Conservation (phyloP, 2,329 filamentous ascomycete genomes). For the Exutisphaerella laricina region DNA sequence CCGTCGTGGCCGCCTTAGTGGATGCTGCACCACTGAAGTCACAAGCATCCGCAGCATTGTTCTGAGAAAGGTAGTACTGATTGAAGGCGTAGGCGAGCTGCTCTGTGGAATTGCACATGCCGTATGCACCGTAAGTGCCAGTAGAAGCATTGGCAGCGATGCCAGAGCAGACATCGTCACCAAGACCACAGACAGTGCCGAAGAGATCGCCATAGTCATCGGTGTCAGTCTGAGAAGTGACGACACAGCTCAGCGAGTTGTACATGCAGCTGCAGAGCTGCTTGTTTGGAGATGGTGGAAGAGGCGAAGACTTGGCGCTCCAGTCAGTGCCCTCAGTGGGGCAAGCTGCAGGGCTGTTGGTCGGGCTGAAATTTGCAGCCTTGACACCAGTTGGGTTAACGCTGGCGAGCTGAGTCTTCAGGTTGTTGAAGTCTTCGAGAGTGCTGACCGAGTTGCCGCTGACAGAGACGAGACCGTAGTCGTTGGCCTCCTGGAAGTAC, state of each 20-base stretch:
- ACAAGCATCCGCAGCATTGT: slow-evolving; percentile 54
- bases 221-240: slow-evolving; percentile 52
- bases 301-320: slow-evolving; percentile 58
- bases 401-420: slow-evolving; percentile 64
- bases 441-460: slow-evolving; percentile 56
- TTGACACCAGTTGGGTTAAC: slow-evolving; percentile 62
- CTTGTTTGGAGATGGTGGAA: slow-evolving; percentile 77
- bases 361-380: slow-evolving; percentile 63
- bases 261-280: slow-evolving; percentile 83
- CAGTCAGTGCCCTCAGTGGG: slow-evolving; percentile 61
- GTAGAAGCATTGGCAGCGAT: slow-evolving; percentile 62
- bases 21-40: slow-evolving; percentile 64
- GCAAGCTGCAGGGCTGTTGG: slow-evolving; percentile 66
- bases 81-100: slow-evolving; percentile 71
- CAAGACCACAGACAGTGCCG: slow-evolving; percentile 61
- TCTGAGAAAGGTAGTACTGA: slow-evolving; percentile 61
- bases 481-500: slow-evolving; percentile 88
- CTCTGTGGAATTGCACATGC: slow-evolving; percentile 66
- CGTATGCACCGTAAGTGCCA: slow-evolving; percentile 69
- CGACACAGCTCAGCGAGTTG: slow-evolving; percentile 64
- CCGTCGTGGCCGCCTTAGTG: slow-evolving; percentile 45
- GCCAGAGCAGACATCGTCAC: slow-evolving; percentile 55
- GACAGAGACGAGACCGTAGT: slow-evolving; percentile 74
- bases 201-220: slow-evolving; percentile 66
- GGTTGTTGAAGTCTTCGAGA: slow-evolving; percentile 67